phyloP scores from a whole-genome alignment of 345 rosid species.

The Eucalyptus rudis region DNA sequence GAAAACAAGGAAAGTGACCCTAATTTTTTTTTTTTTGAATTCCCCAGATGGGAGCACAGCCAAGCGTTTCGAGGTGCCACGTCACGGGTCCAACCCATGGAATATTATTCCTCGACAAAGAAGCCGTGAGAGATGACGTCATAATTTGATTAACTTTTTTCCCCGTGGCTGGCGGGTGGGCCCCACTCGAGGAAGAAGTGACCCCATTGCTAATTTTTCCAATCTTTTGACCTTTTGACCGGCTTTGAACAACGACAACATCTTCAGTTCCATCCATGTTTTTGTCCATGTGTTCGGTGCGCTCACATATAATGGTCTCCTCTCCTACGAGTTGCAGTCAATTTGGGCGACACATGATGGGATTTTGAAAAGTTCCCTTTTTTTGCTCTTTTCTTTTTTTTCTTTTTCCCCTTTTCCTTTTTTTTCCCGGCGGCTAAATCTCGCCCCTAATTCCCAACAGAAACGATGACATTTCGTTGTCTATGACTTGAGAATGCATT shows the following conservation, averaged over 20 bases:
- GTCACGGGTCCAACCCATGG: background rate
- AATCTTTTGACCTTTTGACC: background rate
- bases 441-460: no score
- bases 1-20: background rate
- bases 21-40: background rate
- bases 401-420: rapidly evolving
- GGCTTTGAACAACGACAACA: background rate
- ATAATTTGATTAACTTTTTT: background rate
- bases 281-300: background rate
- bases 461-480: background rate
- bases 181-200: background rate
- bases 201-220: background rate
- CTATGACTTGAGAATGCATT: no score
- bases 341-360: slow-evolving; percentile 28
- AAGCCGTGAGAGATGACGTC: background rate
- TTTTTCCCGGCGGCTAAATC: background rate
- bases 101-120: background rate
- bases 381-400: rapidly evolving
- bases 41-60: background rate
- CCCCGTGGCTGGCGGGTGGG: background rate
- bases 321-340: slow-evolving; percentile 12
- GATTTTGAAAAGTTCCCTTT: background rate
- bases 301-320: background rate
- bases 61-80: background rate
- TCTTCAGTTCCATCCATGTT: background rate